Evolutionary conservation across 1,284 basidiomycete genomes (phyloP), one percentile per base, ranked within the genome.

Genomic region (Trametes sp.): DNA sequence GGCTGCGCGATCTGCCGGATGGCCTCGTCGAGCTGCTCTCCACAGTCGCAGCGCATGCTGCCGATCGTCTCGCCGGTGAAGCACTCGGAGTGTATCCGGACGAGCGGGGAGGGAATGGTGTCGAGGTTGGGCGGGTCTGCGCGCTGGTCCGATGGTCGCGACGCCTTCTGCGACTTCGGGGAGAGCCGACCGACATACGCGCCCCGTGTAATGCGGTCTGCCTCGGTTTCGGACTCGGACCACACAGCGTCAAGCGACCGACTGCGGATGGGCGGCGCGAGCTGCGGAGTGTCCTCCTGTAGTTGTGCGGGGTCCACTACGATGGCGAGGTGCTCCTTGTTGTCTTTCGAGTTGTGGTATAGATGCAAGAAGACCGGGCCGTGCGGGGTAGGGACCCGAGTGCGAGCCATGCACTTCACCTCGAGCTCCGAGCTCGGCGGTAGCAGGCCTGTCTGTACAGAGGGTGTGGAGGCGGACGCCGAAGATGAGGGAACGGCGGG

Each of bases 61-160:
- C 98, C 98, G 63, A 98, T 90, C 10, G 96, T 99, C 78, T 99
- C 98, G 44, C 98, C 98, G 0, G 98, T 99, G 78, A 96, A 99
- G 77, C 98, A 99, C 76, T 99, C 98, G 23, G 95, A 97, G 78
- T 99, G 98, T 57, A 99, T 96, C 24, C 98, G 88, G 35, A 99
- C 90, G 56, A 99, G 86, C 0, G 98, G 95, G 0, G 90, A 80
- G 2, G 89, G 91, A 38, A 89, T 74, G 31, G 71, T 69, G 58
- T 80, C 74, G 10, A 57, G 29, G n/a, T 19, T 42, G n/a, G 63
- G 58, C 8, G 59, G 62, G 59, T 61, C 56, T 54, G 55, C 57
- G 59, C 68, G 68, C 59, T 63, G 72, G 48, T 74, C 69, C 49
- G 77, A 69, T 14, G 87, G 84, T 21, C 77, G 74, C 13, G 87